Conservation (phyloP, 345 rosid genomes). For the Microthlaspi erraticum region DNA sequence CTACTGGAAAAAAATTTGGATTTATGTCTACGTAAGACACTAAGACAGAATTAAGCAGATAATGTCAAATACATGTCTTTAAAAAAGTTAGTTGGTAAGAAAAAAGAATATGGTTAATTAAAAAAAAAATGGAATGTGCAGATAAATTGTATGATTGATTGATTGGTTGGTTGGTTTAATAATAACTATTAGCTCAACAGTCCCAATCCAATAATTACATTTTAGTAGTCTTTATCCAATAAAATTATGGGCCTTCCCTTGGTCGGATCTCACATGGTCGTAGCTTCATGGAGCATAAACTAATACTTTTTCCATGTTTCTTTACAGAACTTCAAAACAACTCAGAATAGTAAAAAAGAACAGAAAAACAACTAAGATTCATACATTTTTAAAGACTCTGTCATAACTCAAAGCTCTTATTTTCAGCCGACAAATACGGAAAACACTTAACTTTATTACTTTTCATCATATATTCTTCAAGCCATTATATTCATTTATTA, state of each 20-base stretch:
- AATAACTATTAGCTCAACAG: conserved; percentile 37
- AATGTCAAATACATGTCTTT: conserved; percentile 28
- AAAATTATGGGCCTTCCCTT: conserved; percentile 42
- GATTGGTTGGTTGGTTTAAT: conserved; percentile 31
- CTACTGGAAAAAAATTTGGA: background rate
- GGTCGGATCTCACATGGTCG: conserved; percentile 47
- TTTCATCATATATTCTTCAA: background rate
- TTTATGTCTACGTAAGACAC: no score
- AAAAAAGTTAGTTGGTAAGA: conserved; percentile 10
- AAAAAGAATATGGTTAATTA: conserved; percentile 16
- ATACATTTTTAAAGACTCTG: conserved; percentile 17
- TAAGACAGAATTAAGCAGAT: conserved; percentile 10
- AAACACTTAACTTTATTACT: background rate
- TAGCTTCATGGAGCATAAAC: conserved; percentile 26
- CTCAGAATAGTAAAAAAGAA: conserved; percentile 4
- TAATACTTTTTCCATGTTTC: conserved; percentile 26
- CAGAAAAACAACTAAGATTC: conserved; percentile 17
- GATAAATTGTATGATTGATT: conserved; percentile 30
- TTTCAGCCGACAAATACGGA: conserved; percentile 14
- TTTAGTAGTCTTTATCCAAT: conserved; percentile 36
- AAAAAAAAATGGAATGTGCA: conserved; percentile 3
- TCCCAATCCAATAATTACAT: conserved; percentile 42
- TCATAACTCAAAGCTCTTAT: background rate
- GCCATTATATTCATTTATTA: background rate
- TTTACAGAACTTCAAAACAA: conserved; percentile 39